Percentiles rank a stretch among this genome's conserved stretches.
These are phyloP conservation scores for Pichia kluyveri DNA, from an alignment of 805 yeast species.

Conservation along the genomic window DNA sequence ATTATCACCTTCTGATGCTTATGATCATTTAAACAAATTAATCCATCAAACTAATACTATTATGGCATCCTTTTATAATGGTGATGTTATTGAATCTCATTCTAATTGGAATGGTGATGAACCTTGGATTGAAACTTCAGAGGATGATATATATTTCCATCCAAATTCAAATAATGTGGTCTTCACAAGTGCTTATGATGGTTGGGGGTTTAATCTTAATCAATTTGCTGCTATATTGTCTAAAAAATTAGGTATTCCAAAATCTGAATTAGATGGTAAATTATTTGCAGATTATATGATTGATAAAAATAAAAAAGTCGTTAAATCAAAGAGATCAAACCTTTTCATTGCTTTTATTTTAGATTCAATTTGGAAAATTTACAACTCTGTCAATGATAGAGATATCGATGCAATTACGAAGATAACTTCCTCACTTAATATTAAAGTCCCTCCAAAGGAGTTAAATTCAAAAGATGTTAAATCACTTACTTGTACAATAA, in stretches of 20 bases:
- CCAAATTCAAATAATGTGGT: conserved; percentile 86
- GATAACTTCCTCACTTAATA: conserved; percentile 60
- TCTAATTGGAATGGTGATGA: conserved; percentile 41
- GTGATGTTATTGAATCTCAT: conserved; percentile 88
- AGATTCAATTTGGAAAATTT: conserved; percentile 89
- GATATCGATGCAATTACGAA: conserved; percentile 66
- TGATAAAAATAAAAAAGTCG: conserved; percentile 81
- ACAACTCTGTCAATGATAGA: conserved; percentile 58
- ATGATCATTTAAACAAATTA: conserved; percentile 63
- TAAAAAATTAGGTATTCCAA: conserved; percentile 74
- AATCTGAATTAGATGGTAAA: conserved; percentile 70
- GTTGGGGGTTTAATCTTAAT: conserved; percentile 93
- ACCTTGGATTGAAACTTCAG: conserved; percentile 63
- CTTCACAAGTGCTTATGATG: conserved; percentile 87
- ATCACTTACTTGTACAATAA: conserved; percentile 49
- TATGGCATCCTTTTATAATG: conserved; percentile 85
- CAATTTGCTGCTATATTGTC: conserved; percentile 85
- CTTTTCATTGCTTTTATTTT: conserved; percentile 79
- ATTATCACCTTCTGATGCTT: conserved; percentile 78
- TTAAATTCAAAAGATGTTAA: conserved; percentile 70
- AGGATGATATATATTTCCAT: conserved; percentile 73
- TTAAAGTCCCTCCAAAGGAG: conserved; percentile 67
- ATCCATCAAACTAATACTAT: conserved; percentile 94
- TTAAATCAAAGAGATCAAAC: conserved; percentile 60
- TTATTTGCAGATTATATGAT: conserved; percentile 92